A percentile compares a stretch with the other conserved stretches of the same genome.
Evolutionary conservation across 2,329 filamentous ascomycete species (phyloP).

Genomic region (Nemania sp.): DNA sequence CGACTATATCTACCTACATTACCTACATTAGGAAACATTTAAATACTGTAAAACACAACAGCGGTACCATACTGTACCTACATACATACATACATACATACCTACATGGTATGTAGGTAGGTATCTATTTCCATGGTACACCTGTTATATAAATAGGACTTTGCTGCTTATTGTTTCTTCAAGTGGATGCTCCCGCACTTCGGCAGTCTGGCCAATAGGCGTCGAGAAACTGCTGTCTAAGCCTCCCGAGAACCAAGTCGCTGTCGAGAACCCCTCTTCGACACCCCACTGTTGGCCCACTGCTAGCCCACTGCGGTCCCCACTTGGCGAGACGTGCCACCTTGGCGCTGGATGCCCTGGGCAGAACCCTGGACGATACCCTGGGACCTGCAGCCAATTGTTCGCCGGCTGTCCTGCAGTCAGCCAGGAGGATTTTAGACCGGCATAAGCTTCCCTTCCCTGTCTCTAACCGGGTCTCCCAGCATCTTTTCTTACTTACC

Average conservation of each 20-base stretch:
- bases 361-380: slow-evolving; percentile 4
- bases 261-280: slow-evolving; percentile 26
- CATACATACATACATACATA: not conserved
- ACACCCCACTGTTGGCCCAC: slow-evolving; percentile 28
- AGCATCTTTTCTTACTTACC: not conserved
- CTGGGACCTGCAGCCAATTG: slow-evolving; percentile 28
- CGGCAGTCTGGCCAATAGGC: slow-evolving; percentile 32
- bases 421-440: slow-evolving; percentile 34
- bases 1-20: not conserved
- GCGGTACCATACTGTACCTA: not conserved
- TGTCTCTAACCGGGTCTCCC: slow-evolving; percentile 29
- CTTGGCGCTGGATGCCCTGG: slow-evolving; percentile 29
- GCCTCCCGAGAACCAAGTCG: slow-evolving; percentile 29
- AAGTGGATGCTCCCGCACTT: slow-evolving; percentile 30
- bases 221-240: slow-evolving; percentile 32
- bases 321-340: slow-evolving; percentile 25
- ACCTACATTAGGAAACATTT: slow-evolving; percentile 7
- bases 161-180: slow-evolving; percentile 28
- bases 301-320: no score
- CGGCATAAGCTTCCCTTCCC: slow-evolving; percentile 14
- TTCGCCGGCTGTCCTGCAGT: slow-evolving; percentile 28
- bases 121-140: slow-evolving; percentile 16
- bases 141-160: slow-evolving; percentile 41
- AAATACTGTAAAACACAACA: not conserved
- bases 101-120: no score